These are phyloP conservation scores for Talaromyces wortmannii DNA, from an alignment of 495 filamentous ascomycete genomes.

Conservation along the genomic window DNA sequence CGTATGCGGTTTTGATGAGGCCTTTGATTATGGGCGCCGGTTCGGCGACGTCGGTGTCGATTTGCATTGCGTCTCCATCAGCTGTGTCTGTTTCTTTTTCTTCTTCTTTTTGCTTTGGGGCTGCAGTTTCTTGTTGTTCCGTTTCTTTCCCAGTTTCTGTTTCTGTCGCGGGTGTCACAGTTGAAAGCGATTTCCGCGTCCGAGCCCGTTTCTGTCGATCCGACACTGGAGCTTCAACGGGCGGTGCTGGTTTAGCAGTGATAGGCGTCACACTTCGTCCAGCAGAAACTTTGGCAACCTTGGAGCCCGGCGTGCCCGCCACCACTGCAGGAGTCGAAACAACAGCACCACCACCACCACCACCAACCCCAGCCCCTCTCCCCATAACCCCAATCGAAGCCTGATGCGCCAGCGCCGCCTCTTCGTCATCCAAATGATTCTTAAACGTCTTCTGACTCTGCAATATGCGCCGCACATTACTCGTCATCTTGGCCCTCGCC, in stretches of 20 bases:
- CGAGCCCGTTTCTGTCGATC: slow-evolving; percentile 1
- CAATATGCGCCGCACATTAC: slow-evolving; percentile 84
- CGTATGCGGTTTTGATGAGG: slow-evolving; percentile 34
- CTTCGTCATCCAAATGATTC: slow-evolving; percentile 86
- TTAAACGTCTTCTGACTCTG: slow-evolving; percentile 85
- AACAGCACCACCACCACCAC: not conserved
- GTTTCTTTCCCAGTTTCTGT: not conserved
- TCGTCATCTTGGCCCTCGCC: slow-evolving; percentile 3
- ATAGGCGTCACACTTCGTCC: slow-evolving; percentile 30
- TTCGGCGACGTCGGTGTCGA: slow-evolving; percentile 14
- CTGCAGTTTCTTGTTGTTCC: not conserved
- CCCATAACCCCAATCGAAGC: not conserved
- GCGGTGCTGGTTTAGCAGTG: slow-evolving; percentile 14
- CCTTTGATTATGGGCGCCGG: slow-evolving; percentile 27
- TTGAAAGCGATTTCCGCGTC: not conserved
- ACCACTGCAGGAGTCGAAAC: not conserved
- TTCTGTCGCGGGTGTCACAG: not conserved
- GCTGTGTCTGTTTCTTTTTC: slow-evolving; percentile 15
- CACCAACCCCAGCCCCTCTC: not conserved
- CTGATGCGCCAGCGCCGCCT: slow-evolving; percentile 53
- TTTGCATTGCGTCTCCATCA: slow-evolving; percentile 9
- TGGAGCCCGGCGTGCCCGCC: slow-evolving; percentile 6
- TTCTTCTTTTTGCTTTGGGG: not conserved
- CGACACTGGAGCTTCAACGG: not conserved
- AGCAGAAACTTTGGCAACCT: slow-evolving; percentile 16